Percentiles rank a stretch among this genome's conserved stretches.
Evolutionary conservation across 768 basidiomycete species (phyloP).

Genomic region (Pisolithus microcarpus): DNA sequence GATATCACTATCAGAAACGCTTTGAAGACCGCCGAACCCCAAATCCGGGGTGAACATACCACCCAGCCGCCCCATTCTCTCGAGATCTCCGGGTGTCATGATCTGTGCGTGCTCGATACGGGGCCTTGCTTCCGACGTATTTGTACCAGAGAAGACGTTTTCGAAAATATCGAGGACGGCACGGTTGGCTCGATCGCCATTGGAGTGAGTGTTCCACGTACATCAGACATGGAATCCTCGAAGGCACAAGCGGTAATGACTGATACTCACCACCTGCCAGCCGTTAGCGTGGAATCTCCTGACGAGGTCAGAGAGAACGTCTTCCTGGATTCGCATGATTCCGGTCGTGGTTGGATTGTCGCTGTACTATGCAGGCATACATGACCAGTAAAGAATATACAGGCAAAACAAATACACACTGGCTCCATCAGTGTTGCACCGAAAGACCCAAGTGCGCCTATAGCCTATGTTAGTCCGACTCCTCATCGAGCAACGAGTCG

Average conservation of each 20-base stretch:
- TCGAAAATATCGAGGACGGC: slow-evolving; percentile 82
- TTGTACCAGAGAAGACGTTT: slow-evolving; percentile 35
- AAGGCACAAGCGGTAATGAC: not conserved
- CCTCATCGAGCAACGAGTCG: not conserved
- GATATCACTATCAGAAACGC: slow-evolving; percentile 59
- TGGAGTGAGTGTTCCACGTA: slow-evolving; percentile 76
- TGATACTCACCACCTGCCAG: slow-evolving; percentile 71
- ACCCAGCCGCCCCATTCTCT: slow-evolving; percentile 63
- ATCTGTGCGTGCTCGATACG: slow-evolving; percentile 95
- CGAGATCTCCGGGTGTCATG: slow-evolving; percentile 63
- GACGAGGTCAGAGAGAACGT: slow-evolving; percentile 50
- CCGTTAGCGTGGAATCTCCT: slow-evolving; percentile 60
- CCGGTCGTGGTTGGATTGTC: slow-evolving; percentile 70
- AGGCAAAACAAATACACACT: slow-evolving; percentile 8
- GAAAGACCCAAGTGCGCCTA: slow-evolving; percentile 84
- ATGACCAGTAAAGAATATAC: not conserved
- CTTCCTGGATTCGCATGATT: slow-evolving; percentile 44
- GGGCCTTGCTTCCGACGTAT: slow-evolving; percentile 47
- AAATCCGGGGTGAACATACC: slow-evolving; percentile 21
- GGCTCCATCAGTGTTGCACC: slow-evolving; percentile 76
- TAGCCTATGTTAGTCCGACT: slow-evolving; percentile 3
- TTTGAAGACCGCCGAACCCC: not conserved
- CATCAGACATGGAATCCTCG: too few relatives aligned
- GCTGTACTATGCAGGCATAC: slow-evolving; percentile 46
- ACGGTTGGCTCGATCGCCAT: slow-evolving; percentile 83